Evolutionary conservation across 768 basidiomycete genomes (phyloP).

Genomic region (Jaapia argillacea): DNA sequence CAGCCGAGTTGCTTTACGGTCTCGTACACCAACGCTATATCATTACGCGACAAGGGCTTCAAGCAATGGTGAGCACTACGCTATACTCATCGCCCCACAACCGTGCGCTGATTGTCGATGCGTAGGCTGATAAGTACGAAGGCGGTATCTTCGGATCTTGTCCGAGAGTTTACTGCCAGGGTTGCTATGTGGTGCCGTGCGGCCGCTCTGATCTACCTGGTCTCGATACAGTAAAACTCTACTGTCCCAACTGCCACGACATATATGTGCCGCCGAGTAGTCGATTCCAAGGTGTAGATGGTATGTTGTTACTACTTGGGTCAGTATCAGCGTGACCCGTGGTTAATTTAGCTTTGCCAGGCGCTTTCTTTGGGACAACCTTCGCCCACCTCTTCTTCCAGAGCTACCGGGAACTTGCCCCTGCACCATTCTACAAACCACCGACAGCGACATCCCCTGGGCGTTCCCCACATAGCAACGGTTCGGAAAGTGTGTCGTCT

Average conservation of each 20-base stretch:
- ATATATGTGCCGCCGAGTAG: slow-evolving; percentile 94
- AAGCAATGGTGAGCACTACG: slow-evolving; percentile 69
- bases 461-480: slow-evolving; percentile 40
- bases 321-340: slow-evolving; percentile 2
- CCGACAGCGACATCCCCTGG: slow-evolving; percentile 42
- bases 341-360: slow-evolving; percentile 26
- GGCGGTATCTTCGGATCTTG: slow-evolving; percentile 84
- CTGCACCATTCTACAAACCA: slow-evolving; percentile 85
- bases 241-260: slow-evolving; percentile 97
- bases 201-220: slow-evolving; percentile 95
- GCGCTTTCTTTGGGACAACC: slow-evolving; percentile 99
- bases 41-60: slow-evolving; percentile 86
- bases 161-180: slow-evolving; percentile 89
- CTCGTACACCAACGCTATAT: slow-evolving; percentile 98
- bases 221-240: slow-evolving; percentile 94
- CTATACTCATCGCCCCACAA: slow-evolving; percentile 8
- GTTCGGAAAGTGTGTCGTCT: slow-evolving; percentile 33
- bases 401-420: slow-evolving; percentile 90
- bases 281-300: slow-evolving; percentile 93
- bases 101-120: slow-evolving; percentile 4
- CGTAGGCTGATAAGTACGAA: slow-evolving; percentile 93
- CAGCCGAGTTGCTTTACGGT: slow-evolving; percentile 94
- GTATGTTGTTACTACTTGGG: slow-evolving; percentile 33
- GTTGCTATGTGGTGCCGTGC: slow-evolving; percentile 85
- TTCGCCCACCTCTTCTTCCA: slow-evolving; percentile 98